Conservation (phyloP, 495 filamentous ascomycete genomes). For the Articulospora tetracladia region DNA sequence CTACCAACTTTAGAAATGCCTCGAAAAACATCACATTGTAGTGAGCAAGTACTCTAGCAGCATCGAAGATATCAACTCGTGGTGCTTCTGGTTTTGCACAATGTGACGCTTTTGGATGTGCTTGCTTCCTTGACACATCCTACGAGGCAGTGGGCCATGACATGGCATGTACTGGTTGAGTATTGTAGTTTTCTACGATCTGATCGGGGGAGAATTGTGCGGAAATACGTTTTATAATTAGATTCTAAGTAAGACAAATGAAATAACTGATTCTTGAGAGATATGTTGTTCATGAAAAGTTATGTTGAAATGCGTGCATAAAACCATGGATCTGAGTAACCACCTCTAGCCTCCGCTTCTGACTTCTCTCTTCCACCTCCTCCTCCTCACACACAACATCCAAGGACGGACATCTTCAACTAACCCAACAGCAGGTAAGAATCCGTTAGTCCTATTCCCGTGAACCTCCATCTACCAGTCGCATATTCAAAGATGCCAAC, state of each 20-base stretch:
- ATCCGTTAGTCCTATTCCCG: slow-evolving; percentile 1
- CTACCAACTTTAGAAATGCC: not conserved
- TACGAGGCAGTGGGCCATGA: not conserved
- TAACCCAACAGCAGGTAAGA: slow-evolving; percentile 20
- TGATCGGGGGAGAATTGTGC: not conserved
- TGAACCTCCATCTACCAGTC: slow-evolving; percentile 4
- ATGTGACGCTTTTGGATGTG: not conserved
- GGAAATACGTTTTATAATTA: slow-evolving; percentile 3
- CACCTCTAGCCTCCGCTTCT: slow-evolving; percentile 19
- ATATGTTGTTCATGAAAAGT: slow-evolving; percentile 21
- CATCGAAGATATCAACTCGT: not conserved
- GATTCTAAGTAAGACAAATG: slow-evolving; percentile 12
- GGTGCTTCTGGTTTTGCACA: not conserved
- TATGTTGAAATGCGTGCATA: slow-evolving; percentile 25
- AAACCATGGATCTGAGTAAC: slow-evolving; percentile 22
- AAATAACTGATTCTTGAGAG: slow-evolving; percentile 12
- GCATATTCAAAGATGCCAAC: not conserved
- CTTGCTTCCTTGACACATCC: not conserved
- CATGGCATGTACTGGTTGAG: not conserved
- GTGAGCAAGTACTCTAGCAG: not conserved
- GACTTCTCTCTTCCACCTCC: slow-evolving; percentile 19
- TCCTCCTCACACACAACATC: slow-evolving; percentile 16
- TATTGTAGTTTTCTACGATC: not conserved
- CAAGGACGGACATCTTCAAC: slow-evolving; percentile 18
- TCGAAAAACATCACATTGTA: not conserved